Percentiles rank a stretch among this genome's conserved stretches.
Evolutionary conservation across 345 rosid species (phyloP).

Genomic region (Gossypium rotundifolium): DNA sequence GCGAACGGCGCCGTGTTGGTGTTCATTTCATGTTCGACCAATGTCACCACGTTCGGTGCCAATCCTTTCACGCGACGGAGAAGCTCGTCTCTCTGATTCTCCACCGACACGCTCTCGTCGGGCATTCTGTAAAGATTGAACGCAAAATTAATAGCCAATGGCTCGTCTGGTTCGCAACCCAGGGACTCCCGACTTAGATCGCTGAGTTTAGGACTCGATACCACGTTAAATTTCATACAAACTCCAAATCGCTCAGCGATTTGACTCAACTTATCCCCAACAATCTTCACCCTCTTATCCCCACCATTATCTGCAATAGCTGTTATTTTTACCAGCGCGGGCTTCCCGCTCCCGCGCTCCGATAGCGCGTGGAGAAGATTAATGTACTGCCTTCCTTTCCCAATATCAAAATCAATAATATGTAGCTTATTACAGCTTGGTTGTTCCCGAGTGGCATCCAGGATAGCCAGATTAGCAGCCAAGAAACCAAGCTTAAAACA

Average conservation of each 20-base stretch:
- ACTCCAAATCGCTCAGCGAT: conserved; percentile 38
- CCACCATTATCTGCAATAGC: conserved; percentile 44
- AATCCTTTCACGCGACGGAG: conserved; percentile 77
- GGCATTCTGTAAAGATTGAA: conserved; percentile 65
- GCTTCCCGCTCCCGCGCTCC: conserved; percentile 31
- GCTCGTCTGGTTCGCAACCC: conserved; percentile 58
- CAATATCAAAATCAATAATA: conserved; percentile 78
- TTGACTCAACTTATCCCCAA: conserved; percentile 37
- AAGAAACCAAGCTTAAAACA: conserved; percentile 49
- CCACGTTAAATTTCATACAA: conserved; percentile 40
- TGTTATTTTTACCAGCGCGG: conserved; percentile 50
- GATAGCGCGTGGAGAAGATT: conserved; percentile 66
- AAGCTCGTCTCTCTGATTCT: conserved; percentile 85
- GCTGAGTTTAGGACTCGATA: conserved; percentile 31
- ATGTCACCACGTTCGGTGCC: conserved; percentile 66
- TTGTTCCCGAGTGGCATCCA: conserved; percentile 52
- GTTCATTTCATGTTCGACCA: conserved; percentile 73
- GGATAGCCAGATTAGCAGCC: conserved; percentile 84
- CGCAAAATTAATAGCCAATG: conserved; percentile 74
- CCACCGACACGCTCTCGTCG: conserved; percentile 81
- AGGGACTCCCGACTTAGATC: conserved; percentile 61
- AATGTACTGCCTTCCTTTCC: conserved; percentile 65
- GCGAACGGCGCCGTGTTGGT: conserved; percentile 62
- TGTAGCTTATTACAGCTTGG: conserved; percentile 36
- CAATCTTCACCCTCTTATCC: conserved; percentile 43